Evolutionary conservation across 805 yeast genomes (phyloP).

Genomic region (Starmerella asiatica): DNA sequence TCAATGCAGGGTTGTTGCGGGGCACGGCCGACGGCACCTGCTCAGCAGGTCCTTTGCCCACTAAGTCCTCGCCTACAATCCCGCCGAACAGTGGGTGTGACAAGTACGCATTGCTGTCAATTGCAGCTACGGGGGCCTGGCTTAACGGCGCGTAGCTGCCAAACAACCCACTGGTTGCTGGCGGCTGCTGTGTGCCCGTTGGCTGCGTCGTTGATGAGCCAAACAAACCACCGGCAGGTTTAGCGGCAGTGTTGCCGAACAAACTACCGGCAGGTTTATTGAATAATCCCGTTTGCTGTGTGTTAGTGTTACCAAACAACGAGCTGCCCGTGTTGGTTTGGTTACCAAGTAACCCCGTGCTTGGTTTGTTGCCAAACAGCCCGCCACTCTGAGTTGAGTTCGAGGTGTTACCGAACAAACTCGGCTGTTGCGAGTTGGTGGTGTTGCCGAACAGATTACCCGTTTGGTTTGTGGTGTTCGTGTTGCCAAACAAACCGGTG

Average conservation of each 20-base stretch:
- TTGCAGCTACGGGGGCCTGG: constrained; percentile 27
- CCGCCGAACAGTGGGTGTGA: constrained; percentile 48
- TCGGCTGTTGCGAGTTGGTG: neutral
- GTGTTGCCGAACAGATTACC: constrained; percentile 28
- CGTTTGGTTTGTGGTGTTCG: constrained; percentile 13
- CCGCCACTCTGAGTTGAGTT: constrained; percentile 26
- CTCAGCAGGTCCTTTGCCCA: neutral
- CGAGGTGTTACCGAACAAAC: neutral
- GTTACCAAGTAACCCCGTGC: neutral
- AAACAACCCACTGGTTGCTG: constrained; percentile 14
- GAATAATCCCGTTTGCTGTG: constrained; percentile 4
- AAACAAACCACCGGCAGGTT: constrained; percentile 20
- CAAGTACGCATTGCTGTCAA: constrained; percentile 62
- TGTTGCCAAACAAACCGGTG: constrained; percentile 28
- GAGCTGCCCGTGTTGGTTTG: constrained; percentile 25
- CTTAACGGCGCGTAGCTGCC: constrained; percentile 25
- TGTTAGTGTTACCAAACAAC: constrained; percentile 28
- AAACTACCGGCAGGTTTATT: constrained; percentile 20
- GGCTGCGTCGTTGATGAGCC: constrained; percentile 21
- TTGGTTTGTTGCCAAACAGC: constrained; percentile 27
- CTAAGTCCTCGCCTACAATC: neutral
- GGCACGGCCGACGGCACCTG: neutral
- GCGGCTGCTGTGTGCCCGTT: neutral
- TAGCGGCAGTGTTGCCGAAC: constrained; percentile 22
- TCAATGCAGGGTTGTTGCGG: constrained; percentile 3